These are phyloP conservation scores for Hypoxylon intermedium DNA, from an alignment of 495 filamentous ascomycete species.

Conservation along the genomic window DNA sequence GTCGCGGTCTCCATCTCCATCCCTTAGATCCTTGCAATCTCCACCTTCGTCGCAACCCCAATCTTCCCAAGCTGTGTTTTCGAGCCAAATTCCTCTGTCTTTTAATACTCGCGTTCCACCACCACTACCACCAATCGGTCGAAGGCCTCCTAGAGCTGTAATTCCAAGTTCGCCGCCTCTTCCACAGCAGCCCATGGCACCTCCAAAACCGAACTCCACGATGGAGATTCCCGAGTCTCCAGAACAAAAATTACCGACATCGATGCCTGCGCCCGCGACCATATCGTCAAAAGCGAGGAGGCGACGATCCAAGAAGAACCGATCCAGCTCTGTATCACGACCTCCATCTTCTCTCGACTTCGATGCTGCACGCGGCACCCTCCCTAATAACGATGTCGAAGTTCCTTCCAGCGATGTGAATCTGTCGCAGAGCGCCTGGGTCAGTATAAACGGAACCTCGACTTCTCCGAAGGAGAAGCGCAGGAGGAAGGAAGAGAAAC, in stretches of 20 bases:
- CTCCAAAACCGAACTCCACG: background rate
- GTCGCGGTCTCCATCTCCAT: background rate
- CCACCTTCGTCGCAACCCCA: conserved; percentile 3
- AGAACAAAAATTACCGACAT: conserved; percentile 14
- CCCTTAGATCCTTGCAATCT: background rate
- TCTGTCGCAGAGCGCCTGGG: background rate
- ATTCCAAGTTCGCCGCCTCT: background rate
- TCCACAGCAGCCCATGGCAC: background rate
- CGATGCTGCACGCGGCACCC: background rate
- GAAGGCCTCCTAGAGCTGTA: background rate
- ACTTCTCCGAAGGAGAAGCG: background rate
- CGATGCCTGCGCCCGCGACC: conserved; percentile 12
- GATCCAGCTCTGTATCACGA: conserved; percentile 24
- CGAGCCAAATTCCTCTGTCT: conserved; percentile 24
- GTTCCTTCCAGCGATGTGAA: background rate
- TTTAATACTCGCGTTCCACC: background rate
- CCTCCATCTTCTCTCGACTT: background rate
- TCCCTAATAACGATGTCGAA: background rate
- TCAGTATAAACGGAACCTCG: background rate
- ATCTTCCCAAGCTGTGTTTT: conserved; percentile 17
- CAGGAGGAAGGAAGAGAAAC: conserved; percentile 5
- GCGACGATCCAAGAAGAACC: conserved; percentile 34
- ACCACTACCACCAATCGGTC: background rate
- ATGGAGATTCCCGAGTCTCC: conserved; percentile 29
- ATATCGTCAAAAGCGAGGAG: conserved; percentile 36